Conservation (phyloP, 169 alveolate genomes). For the Babesia bovis region DNA sequence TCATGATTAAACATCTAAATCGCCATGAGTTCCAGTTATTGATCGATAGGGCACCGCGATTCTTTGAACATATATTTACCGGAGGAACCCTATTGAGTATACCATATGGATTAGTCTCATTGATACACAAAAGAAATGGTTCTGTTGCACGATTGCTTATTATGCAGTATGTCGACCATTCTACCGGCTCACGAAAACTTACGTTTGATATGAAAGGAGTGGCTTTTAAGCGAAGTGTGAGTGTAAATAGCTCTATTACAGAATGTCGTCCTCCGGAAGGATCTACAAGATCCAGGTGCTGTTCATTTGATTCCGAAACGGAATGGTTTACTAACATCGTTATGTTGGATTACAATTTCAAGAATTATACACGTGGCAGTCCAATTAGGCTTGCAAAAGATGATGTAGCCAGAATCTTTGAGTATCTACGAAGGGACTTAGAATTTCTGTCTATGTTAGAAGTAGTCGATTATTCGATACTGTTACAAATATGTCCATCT, state of each 20-base stretch:
- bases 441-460: slow-evolving; percentile 49
- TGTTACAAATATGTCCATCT: slow-evolving; percentile 49
- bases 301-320: not conserved
- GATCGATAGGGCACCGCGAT: slow-evolving; percentile 35
- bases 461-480: slow-evolving; percentile 65
- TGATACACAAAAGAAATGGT: slow-evolving; percentile 34
- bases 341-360: slow-evolving; percentile 61
- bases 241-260: not conserved
- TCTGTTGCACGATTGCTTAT: slow-evolving; percentile 38
- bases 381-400: slow-evolving; percentile 40
- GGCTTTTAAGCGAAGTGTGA: slow-evolving; percentile 47
- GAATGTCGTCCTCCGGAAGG: not conserved
- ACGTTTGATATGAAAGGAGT: slow-evolving; percentile 66
- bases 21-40: slow-evolving; percentile 49
- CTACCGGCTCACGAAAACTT: slow-evolving; percentile 2
- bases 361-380: slow-evolving; percentile 61
- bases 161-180: slow-evolving; percentile 61
- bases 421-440: slow-evolving; percentile 29
- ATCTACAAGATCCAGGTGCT: not conserved
- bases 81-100: slow-evolving; percentile 57
- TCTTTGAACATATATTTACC: slow-evolving; percentile 29
- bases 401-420: not conserved
- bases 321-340: slow-evolving; percentile 11
- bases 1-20: slow-evolving; percentile 48
- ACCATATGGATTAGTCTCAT: slow-evolving; percentile 55